phyloP scores from a whole-genome alignment of 768 basidiomycete genomes.

The Tricholoma sp. region DNA sequence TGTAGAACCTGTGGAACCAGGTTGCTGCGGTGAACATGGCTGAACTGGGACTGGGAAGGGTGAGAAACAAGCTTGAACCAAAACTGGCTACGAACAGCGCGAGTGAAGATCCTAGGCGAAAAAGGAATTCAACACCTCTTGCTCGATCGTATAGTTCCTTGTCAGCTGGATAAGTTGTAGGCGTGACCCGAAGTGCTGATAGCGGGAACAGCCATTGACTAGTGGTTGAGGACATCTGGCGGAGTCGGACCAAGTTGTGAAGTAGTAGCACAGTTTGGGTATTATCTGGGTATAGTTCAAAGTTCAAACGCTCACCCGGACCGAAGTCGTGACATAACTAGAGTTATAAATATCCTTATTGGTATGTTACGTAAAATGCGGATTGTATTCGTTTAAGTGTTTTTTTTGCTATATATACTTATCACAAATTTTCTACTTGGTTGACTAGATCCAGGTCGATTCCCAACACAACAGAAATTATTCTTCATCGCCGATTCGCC shows the following conservation, averaged over 20 bases:
- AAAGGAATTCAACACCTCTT: conserved; percentile 81
- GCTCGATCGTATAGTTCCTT: conserved; percentile 76
- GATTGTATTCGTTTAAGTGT: too few relatives aligned
- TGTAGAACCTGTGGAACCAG: conserved; percentile 90
- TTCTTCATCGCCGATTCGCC: too few relatives aligned
- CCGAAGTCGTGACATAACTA: too few relatives aligned
- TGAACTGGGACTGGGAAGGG: conserved; percentile 56
- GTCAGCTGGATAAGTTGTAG: conserved; percentile 53
- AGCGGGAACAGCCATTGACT: conserved; percentile 74
- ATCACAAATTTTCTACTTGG: too few relatives aligned
- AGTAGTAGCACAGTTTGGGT: too few relatives aligned
- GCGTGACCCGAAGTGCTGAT: conserved; percentile 52
- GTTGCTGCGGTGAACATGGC: conserved; percentile 85
- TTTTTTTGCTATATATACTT: too few relatives aligned
- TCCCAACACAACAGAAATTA: too few relatives aligned
- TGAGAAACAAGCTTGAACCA: conserved; percentile 10
- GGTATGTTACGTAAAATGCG: too few relatives aligned
- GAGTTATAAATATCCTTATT: too few relatives aligned
- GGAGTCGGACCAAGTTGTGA: background rate
- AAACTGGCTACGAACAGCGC: conserved; percentile 52
- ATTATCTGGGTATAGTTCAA: too few relatives aligned
- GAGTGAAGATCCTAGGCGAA: conserved; percentile 74
- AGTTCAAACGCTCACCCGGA: too few relatives aligned
- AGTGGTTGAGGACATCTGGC: background rate
- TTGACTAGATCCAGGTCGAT: too few relatives aligned